phyloP scores from a whole-genome alignment of 148 eudicot genomes.

The Heliosperma pusillum region DNA sequence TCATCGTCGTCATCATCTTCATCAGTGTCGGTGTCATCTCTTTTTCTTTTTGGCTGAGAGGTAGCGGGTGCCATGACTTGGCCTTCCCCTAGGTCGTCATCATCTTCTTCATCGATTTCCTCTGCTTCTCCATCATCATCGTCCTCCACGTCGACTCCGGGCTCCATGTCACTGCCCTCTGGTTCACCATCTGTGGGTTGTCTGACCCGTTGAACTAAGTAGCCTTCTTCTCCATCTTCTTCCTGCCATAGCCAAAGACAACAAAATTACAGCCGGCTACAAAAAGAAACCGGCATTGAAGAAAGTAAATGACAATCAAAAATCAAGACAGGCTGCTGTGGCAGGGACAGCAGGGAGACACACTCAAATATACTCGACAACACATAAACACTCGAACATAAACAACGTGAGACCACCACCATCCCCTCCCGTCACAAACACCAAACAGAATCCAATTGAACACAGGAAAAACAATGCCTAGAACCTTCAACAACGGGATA shows the following conservation, averaged over 20 bases:
- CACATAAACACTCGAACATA: background rate
- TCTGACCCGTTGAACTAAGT: slow-evolving; percentile 65
- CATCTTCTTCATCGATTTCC: slow-evolving; percentile 56
- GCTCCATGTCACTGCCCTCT: slow-evolving; percentile 49
- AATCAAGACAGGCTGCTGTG: too few relatives aligned
- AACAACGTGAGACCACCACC: background rate
- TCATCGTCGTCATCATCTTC: slow-evolving; percentile 31
- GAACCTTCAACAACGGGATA: background rate
- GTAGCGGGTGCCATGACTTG: slow-evolving; percentile 44
- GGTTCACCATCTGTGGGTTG: slow-evolving; percentile 41
- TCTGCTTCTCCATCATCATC: slow-evolving; percentile 44
- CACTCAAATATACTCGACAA: background rate
- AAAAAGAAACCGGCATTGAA: background rate
- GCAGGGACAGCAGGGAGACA: too few relatives aligned
- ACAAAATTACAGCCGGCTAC: background rate
- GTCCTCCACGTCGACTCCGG: slow-evolving; percentile 43
- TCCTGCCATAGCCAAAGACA: slow-evolving; percentile 46
- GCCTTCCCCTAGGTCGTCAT: slow-evolving; percentile 46
- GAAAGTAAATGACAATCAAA: too few relatives aligned
- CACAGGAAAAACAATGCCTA: background rate
- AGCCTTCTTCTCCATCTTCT: slow-evolving; percentile 69
- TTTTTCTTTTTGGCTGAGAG: slow-evolving; percentile 41
- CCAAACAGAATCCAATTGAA: background rate
- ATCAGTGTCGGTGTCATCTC: slow-evolving; percentile 33
- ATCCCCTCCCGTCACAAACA: background rate